Evolutionary conservation across 192 early-diverging fungal species (phyloP).

Genomic region (Phycomyces nitens): DNA sequence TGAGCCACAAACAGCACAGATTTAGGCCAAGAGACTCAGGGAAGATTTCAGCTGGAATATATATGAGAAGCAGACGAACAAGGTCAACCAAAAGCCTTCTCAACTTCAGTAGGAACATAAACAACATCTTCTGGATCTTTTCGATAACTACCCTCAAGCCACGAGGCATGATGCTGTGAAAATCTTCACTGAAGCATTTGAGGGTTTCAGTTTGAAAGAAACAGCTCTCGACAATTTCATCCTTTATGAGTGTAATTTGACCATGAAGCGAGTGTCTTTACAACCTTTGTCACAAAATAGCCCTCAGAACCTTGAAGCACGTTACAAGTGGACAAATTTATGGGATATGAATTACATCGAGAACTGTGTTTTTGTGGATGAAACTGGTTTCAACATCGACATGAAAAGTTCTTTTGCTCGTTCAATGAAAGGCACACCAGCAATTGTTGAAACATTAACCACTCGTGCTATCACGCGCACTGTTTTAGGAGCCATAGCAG

Average conservation of each 20-base stretch:
- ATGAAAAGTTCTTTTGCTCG: constrained; percentile 25
- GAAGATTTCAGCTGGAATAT: constrained; percentile 7
- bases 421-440: constrained; percentile 12
- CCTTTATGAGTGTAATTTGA: constrained; percentile 10
- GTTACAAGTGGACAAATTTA: neutral
- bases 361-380: constrained; percentile 31
- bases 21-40: neutral
- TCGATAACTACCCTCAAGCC: neutral
- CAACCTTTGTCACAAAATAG: constrained; percentile 6
- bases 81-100: neutral
- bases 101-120: constrained; percentile 4
- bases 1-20: neutral
- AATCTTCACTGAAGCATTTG: neutral
- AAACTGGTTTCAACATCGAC: constrained; percentile 35
- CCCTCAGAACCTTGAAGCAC: neutral
- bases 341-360: constrained; percentile 4
- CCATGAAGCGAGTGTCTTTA: neutral
- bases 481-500: constrained; percentile 10
- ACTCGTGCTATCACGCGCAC: constrained; percentile 12
- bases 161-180: neutral
- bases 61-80: constrained; percentile 8
- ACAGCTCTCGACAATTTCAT: constrained; percentile 1
- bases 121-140: neutral
- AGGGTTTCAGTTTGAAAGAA: constrained; percentile 8
- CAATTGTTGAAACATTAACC: constrained; percentile 6